Evolutionary conservation across 441 rosid genomes (phyloP).

Genomic region (Rhodomyrtus psidioides): DNA sequence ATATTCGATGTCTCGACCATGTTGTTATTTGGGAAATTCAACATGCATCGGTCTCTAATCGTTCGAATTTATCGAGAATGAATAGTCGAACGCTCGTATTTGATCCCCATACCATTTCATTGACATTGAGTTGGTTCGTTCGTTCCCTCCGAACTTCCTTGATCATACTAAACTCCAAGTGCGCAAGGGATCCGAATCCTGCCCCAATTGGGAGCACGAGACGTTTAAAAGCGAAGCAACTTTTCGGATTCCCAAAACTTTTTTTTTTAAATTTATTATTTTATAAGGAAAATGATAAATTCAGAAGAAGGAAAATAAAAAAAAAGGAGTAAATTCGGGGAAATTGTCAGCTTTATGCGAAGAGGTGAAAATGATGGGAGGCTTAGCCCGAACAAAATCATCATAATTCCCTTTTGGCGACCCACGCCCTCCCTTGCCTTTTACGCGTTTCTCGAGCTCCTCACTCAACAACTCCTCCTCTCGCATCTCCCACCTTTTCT

Average conservation of each 20-base stretch:
- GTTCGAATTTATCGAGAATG: background rate
- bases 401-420: constrained; percentile 31
- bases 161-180: too few species aligned
- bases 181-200: too few species aligned
- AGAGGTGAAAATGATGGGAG: background rate
- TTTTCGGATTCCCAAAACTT: constrained; percentile 20
- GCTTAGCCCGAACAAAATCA: constrained; percentile 6
- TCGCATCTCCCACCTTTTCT: background rate
- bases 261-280: too few species aligned
- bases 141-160: too few species aligned
- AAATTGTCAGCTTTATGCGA: background rate
- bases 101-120: too few species aligned
- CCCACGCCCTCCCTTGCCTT: constrained; percentile 70
- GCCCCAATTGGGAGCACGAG: too few species aligned
- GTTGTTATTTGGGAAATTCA: background rate
- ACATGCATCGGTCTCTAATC: background rate
- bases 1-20: background rate
- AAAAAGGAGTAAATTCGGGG: constrained; percentile 4
- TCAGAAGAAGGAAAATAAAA: background rate
- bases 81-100: background rate
- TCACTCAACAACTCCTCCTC: constrained; percentile 4
- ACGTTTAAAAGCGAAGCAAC: background rate
- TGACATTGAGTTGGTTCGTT: too few species aligned
- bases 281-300: background rate
- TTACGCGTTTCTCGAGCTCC: constrained; percentile 44